Percentiles rank a stretch among this genome's conserved stretches.
These are phyloP conservation scores for Parachaetomium inaequale DNA, from an alignment of 495 filamentous ascomycete genomes.

Conservation along the genomic window DNA sequence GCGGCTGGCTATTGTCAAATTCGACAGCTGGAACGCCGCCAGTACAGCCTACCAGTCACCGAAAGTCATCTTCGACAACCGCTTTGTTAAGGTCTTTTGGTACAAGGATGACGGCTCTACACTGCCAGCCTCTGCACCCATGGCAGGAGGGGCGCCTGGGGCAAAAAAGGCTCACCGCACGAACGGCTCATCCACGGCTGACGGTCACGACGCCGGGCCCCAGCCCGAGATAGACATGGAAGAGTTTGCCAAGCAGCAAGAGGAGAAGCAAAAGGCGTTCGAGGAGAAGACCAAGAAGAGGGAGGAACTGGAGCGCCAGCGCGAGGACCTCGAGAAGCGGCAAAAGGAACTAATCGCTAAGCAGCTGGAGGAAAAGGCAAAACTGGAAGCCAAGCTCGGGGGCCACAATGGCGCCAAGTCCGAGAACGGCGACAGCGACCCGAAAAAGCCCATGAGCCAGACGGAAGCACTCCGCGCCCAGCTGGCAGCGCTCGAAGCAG, in stretches of 20 bases:
- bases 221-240: constrained; percentile 65
- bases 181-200: constrained; percentile 18
- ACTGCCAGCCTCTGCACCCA: constrained; percentile 21
- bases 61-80: constrained; percentile 92
- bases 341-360: constrained; percentile 70
- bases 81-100: constrained; percentile 98
- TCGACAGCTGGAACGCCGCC: constrained; percentile 65
- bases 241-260: constrained; percentile 70
- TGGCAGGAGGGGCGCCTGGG: constrained; percentile 24
- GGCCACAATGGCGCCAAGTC: constrained; percentile 47
- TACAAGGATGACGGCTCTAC: constrained; percentile 57
- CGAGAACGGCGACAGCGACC: constrained; percentile 21
- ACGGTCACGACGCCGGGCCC: constrained; percentile 22
- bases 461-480: constrained; percentile 67
- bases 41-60: constrained; percentile 83
- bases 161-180: constrained; percentile 22
- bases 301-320: constrained; percentile 67
- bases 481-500: constrained; percentile 76
- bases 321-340: constrained; percentile 68
- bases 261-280: constrained; percentile 72
- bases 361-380: constrained; percentile 71
- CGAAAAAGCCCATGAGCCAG: constrained; percentile 33
- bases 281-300: constrained; percentile 74
- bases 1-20: constrained; percentile 78
- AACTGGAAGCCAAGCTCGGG: constrained; percentile 50